phyloP scores from a whole-genome alignment of 352 stramenopile genomes.

The Poterioochromonas sp. region DNA sequence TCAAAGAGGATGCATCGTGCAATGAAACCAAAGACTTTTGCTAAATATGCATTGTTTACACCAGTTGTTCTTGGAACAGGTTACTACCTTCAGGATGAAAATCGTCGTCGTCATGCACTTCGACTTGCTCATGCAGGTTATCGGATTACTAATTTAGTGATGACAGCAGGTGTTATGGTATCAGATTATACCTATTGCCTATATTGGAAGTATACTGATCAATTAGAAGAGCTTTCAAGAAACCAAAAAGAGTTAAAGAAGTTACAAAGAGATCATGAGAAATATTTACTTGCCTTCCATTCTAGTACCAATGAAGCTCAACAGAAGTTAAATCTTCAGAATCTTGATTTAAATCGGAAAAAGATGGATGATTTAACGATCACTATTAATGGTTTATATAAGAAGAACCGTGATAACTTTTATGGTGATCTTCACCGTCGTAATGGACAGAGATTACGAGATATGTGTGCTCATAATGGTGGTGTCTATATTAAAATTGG shows the following conservation, averaged over 20 bases:
- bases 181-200: neutral
- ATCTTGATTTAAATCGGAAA: neutral
- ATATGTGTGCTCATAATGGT: conserved; percentile 78
- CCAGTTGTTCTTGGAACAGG: neutral
- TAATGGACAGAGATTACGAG: conserved; percentile 66
- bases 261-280: neutral
- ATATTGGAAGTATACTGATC: neutral
- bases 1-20: too few species aligned
- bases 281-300: neutral
- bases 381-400: neutral
- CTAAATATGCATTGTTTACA: neutral
- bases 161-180: neutral
- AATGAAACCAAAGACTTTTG: neutral
- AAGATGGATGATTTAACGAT: neutral
- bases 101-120: neutral
- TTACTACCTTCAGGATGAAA: neutral
- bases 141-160: conserved; percentile 6
- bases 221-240: neutral
- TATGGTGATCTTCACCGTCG: conserved; percentile 47
- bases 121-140: neutral
- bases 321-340: neutral
- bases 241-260: neutral
- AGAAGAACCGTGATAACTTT: neutral
- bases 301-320: neutral
- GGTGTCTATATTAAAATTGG: conserved; percentile 94